Evolutionary conservation across 2,329 filamentous ascomycete species (phyloP).

Genomic region (Fusarium lyarnte): DNA sequence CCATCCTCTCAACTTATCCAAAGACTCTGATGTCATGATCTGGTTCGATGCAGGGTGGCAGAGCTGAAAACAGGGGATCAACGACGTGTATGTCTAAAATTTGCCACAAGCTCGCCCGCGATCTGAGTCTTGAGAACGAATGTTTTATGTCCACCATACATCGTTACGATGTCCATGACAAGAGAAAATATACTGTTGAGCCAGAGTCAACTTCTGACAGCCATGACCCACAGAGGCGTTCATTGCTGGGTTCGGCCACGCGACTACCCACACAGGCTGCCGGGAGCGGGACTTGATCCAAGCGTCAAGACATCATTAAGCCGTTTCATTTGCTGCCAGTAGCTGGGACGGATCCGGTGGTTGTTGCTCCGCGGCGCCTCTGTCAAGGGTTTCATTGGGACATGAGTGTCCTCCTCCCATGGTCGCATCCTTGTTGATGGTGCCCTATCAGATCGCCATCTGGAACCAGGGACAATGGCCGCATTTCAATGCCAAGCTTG

Average conservation of each 20-base stretch:
- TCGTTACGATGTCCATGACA: slow-evolving; percentile 11
- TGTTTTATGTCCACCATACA: neutral
- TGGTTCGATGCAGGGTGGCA: neutral
- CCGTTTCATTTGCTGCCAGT: slow-evolving; percentile 37
- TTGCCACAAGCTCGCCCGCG: slow-evolving; percentile 18
- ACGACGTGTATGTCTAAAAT: neutral
- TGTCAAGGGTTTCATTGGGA: slow-evolving; percentile 20
- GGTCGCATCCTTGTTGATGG: slow-evolving; percentile 21
- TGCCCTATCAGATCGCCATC: slow-evolving; percentile 41
- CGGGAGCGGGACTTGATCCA: slow-evolving; percentile 38
- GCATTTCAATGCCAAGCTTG: slow-evolving; percentile 25
- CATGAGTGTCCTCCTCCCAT: slow-evolving; percentile 12
- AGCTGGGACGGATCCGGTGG: slow-evolving; percentile 37
- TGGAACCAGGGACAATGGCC: slow-evolving; percentile 18
- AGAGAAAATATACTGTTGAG: slow-evolving; percentile 25
- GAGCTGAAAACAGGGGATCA: neutral
- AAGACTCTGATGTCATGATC: neutral
- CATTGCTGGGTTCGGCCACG: slow-evolving; percentile 40
- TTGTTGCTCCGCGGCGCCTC: slow-evolving; percentile 22
- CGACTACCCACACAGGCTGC: slow-evolving; percentile 41
- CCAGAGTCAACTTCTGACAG: slow-evolving; percentile 36
- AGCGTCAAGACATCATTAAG: slow-evolving; percentile 33
- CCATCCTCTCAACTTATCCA: neutral
- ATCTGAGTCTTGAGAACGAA: neutral
- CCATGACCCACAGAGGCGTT: slow-evolving; percentile 27